Evolutionary conservation across 768 basidiomycete species (phyloP).

Genomic region (Mycena galericulata): DNA sequence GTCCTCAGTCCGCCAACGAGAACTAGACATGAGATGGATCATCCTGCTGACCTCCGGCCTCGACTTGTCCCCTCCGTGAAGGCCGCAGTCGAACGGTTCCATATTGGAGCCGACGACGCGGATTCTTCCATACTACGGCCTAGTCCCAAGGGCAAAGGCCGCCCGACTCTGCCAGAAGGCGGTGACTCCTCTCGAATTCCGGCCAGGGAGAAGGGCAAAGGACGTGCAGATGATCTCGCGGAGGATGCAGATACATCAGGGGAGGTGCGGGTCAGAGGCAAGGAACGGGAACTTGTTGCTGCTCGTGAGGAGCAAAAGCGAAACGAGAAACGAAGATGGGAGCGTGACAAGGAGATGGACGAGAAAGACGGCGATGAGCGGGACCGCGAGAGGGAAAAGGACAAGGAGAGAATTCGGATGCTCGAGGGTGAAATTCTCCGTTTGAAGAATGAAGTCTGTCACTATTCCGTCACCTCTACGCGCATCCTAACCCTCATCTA

Average conservation of each 20-base stretch:
- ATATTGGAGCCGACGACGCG: constrained; percentile 58
- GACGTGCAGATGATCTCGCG: constrained; percentile 47
- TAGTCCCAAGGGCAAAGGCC: constrained; percentile 45
- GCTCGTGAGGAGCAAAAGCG: constrained; percentile 64
- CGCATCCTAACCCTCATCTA: constrained; percentile 37
- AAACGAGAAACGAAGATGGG: constrained; percentile 52
- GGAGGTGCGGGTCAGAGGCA: constrained; percentile 64
- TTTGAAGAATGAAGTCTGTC: constrained; percentile 67
- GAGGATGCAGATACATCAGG: constrained; percentile 54
- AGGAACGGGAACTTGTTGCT: constrained; percentile 71
- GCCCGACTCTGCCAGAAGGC: constrained; percentile 26
- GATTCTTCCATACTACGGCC: constrained; percentile 66
- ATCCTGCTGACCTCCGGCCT: constrained; percentile 36
- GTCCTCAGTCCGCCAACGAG: constrained; percentile 31
- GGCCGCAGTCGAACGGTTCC: constrained; percentile 63
- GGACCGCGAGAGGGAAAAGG: constrained; percentile 59
- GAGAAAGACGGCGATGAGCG: constrained; percentile 43
- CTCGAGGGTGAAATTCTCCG: constrained; percentile 75
- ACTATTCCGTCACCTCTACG: background rate
- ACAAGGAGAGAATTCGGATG: constrained; percentile 71
- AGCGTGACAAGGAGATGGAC: constrained; percentile 49
- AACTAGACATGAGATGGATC: constrained; percentile 32
- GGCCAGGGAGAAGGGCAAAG: constrained; percentile 57
- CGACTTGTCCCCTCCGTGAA: constrained; percentile 56
- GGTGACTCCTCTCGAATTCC: constrained; percentile 30